Evolutionary conservation across 73 alveolate genomes (phyloP), one percentile per base, ranked within the genome.

Genomic region (Loxodes magnus): DNA sequence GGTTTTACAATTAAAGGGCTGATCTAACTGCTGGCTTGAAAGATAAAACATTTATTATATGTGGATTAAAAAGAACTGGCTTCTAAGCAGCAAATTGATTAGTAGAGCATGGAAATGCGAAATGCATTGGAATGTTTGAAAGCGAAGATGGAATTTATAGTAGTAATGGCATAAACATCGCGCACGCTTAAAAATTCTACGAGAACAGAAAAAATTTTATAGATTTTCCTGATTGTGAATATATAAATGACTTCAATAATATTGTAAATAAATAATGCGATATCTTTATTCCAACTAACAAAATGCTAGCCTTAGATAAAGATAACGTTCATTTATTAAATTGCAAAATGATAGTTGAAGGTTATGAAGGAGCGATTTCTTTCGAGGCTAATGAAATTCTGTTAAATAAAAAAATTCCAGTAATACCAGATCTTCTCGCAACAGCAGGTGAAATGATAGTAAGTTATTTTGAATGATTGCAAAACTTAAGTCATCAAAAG

Each of bases 21-120:
- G 76, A 73, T 14, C 63, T 80, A 12, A 31, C 56, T 20, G 35
- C 58, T 25, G 89, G 94, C 15, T 52, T 85, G 49, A 64, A 54
- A 26, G 92, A 74, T 34, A 80, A 81, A 69, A 60, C 92, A 5
- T 66, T 85, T 67, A 63, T 58, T 36, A 58, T 85, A 15, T 66
- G 74, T 53, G 87, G 96, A 7, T 85, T 79, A 60, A 93, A 93
- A 55, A 83, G 79, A 44, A 88, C 81, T 33, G 96, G 96, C 5
- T 75, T 70, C 65, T 85, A 88, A 84, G 88, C 91, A 59, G 73
- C 94, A n/a, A 68, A 80, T 50, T 85, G 68, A 67, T 34, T 69
- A 42, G 56, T 62, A 29, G 68, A 63, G 37, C 38, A 57, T 22
- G 87, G 87, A 5, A n/a, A n/a, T n/a, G 87, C 79, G 12, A 74